Conservation (phyloP, 1,284 basidiomycete genomes). For the Malassezia slooffiae region DNA sequence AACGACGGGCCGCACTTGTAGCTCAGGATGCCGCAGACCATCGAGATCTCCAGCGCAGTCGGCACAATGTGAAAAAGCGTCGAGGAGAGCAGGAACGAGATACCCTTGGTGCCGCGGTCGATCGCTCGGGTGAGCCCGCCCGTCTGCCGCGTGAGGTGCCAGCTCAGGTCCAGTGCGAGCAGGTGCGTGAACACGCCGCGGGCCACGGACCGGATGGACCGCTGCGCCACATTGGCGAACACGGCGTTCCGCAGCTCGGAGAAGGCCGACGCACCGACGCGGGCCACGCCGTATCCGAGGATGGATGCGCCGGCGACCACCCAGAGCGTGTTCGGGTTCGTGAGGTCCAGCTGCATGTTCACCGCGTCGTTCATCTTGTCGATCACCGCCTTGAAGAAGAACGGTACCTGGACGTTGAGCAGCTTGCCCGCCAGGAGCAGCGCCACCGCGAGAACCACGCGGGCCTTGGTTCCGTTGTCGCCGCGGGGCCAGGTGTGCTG, state of each 20-base stretch:
- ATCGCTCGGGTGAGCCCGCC: conserved; percentile 92
- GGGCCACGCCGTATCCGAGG: conserved; percentile 79
- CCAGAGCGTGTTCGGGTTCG: conserved; percentile 72
- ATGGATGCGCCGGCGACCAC: conserved; percentile 77
- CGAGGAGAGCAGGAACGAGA: conserved; percentile 85
- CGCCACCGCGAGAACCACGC: conserved; percentile 72
- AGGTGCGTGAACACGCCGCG: conserved; percentile 86
- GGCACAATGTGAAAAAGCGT: conserved; percentile 91
- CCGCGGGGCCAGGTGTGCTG: conserved; percentile 55
- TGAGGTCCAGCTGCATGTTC: conserved; percentile 55
- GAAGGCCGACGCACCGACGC: conserved; percentile 78
- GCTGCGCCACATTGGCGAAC: conserved; percentile 90
- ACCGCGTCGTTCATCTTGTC: conserved; percentile 62
- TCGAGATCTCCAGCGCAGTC: conserved; percentile 85
- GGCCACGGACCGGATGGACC: conserved; percentile 84
- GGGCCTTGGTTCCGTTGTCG: conserved; percentile 51
- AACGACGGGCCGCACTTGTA: conserved; percentile 97
- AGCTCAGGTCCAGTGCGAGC: conserved; percentile 76
- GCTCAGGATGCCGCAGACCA: conserved; percentile 92
- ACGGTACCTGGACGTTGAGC: conserved; percentile 91
- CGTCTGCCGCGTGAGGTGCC: conserved; percentile 85
- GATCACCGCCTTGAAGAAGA: conserved; percentile 84
- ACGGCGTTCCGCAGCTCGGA: conserved; percentile 88
- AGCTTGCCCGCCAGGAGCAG: conserved; percentile 80
- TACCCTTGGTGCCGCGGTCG: conserved; percentile 92